These are phyloP conservation scores for Actinomortierella wolfii DNA, from an alignment of 371 early-diverging fungal species.

Conservation along the genomic window DNA sequence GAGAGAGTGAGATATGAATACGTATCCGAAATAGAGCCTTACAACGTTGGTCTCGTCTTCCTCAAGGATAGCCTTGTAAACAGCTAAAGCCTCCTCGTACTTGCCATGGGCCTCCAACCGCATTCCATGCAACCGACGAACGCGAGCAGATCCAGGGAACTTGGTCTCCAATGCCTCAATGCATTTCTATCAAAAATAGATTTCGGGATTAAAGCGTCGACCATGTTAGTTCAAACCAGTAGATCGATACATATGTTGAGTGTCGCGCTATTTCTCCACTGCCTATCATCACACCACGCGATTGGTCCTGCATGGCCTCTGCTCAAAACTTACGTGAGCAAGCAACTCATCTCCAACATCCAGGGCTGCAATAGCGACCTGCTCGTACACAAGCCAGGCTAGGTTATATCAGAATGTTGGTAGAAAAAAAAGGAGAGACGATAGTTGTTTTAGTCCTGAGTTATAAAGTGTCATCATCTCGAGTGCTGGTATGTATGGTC, in stretches of 20 bases:
- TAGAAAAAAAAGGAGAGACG: background rate
- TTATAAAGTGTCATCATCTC: background rate
- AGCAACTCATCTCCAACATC: slow-evolving; percentile 72
- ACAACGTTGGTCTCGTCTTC: slow-evolving; percentile 73
- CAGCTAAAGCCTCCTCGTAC: slow-evolving; percentile 60
- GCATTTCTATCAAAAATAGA: slow-evolving; percentile 49
- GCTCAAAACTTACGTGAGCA: slow-evolving; percentile 59
- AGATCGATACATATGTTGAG: background rate
- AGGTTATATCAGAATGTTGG: background rate
- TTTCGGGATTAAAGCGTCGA: too few species aligned
- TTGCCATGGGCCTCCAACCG: slow-evolving; percentile 74
- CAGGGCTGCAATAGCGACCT: slow-evolving; percentile 77
- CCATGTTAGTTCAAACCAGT: background rate
- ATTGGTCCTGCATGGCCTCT: background rate
- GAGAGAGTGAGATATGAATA: background rate
- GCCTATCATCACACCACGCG: background rate
- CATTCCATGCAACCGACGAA: slow-evolving; percentile 71
- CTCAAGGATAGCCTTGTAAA: slow-evolving; percentile 68
- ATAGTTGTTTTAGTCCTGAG: background rate
- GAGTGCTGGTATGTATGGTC: background rate
- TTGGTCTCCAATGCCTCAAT: slow-evolving; percentile 61
- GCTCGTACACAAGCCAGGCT: slow-evolving; percentile 86
- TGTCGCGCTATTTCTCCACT: background rate
- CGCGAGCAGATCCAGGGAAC: slow-evolving; percentile 72
- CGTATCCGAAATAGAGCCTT: slow-evolving; percentile 8